Base-by-base conservation (phyloP, 345 rosid species). In the Acer negundo region DNA sequence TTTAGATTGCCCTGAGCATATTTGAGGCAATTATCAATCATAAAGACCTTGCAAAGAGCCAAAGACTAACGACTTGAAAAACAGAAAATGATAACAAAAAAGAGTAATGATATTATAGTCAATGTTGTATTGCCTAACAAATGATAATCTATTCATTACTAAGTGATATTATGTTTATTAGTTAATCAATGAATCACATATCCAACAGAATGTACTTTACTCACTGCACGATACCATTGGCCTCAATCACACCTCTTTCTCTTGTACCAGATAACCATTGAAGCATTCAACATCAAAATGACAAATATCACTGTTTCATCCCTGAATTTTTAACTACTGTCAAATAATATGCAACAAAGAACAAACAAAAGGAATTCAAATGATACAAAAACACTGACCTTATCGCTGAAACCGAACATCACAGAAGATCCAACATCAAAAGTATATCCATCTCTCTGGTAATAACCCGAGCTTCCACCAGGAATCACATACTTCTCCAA, bases 381-480 rank as follows among this genome's bases (percentile, higher is more conserved):
- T 38, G 38, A 23, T 26, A 62, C 31, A 46, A 62, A 70, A 79
- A 9, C 59, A 78, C 87, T 67, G 80, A 94, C 98, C 98, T 92
- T 92, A 61, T 92, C 90, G 69, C 96, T 91, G 88, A 94, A 92
- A 64, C 98, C 97, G 65, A 95, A 93, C 98, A 95, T 94, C 17
- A 96, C 97, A 74, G 99, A 96, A 65, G 98, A 96, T 1, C 98
- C 97, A 77, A 92, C 98, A 86, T 96, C 99, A 82, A 96, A 96
- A 62, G 94, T 96, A 71, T 83, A 92, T 2, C 97, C 98, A 85
- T 92, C 97, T 81, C 93, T 88, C 81, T 90, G 81, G 47, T 91
- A 96, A 82, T 82, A 89, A 26, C 99, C 97, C 74, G 97, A 96
- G 80, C 99, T 96, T n/a, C 98, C 97, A 40, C 98, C 97, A 64